Percentiles rank a stretch among this genome's conserved stretches.
Conservation (phyloP, 805 yeast genomes). For the Starmerella roubikii region DNA sequence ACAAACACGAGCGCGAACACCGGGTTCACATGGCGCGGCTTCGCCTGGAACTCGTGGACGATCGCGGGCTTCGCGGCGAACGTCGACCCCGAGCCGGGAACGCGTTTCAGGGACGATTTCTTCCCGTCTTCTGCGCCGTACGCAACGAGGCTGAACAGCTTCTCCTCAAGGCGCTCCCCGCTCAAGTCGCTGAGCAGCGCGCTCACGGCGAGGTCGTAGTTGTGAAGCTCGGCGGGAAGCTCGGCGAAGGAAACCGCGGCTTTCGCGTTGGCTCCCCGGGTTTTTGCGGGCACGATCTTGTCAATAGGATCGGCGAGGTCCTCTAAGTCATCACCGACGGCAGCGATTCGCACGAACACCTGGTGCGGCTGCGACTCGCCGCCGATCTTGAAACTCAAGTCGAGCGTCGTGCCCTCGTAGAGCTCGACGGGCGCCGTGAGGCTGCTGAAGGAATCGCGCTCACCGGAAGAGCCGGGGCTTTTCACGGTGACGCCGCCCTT, state of each 20-base stretch:
- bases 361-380: slow-evolving; percentile 15
- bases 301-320: slow-evolving; percentile 5
- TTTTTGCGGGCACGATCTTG: slow-evolving; percentile 19
- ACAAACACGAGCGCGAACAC: slow-evolving; percentile 41
- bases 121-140: slow-evolving; percentile 15
- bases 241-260: slow-evolving; percentile 23
- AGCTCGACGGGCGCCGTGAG: slow-evolving; percentile 14
- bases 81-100: slow-evolving; percentile 4
- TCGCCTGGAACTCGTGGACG: slow-evolving; percentile 42
- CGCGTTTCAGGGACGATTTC: slow-evolving; percentile 2
- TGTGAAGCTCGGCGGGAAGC: slow-evolving; percentile 24
- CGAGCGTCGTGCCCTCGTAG: slow-evolving; percentile 13
- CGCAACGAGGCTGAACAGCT: slow-evolving; percentile 15
- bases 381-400: slow-evolving; percentile 15
- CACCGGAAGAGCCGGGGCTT: slow-evolving; percentile 15
- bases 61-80: slow-evolving; percentile 46
- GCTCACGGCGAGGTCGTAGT: slow-evolving; percentile 18
- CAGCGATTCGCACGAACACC: slow-evolving; percentile 13
- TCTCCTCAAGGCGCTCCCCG: slow-evolving; percentile 8
- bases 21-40: slow-evolving; percentile 40
- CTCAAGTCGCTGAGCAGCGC: slow-evolving; percentile 24
- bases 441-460: slow-evolving; percentile 9
- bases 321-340: slow-evolving; percentile 1
- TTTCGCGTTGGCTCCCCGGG: slow-evolving; percentile 25
- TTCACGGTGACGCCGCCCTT: slow-evolving; percentile 19